Conservation (phyloP, 495 filamentous ascomycete genomes). For the Penicillium psychrofluorescens region DNA sequence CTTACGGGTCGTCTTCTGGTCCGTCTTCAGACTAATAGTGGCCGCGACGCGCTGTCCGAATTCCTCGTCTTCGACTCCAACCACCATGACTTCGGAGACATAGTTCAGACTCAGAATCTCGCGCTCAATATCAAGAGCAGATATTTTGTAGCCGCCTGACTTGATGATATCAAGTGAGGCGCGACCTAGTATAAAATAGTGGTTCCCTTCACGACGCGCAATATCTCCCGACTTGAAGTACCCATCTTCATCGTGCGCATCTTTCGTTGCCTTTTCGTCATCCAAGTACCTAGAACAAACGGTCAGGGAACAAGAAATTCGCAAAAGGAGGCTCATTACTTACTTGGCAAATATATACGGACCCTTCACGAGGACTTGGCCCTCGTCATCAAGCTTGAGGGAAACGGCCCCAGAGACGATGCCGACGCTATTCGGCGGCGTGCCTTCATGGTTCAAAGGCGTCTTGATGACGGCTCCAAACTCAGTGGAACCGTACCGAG, state of each 20-base stretch:
- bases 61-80: slow-evolving; percentile 37
- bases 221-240: slow-evolving; percentile 45
- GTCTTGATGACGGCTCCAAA: slow-evolving; percentile 40
- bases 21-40: slow-evolving; percentile 27
- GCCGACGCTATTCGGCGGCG: slow-evolving; percentile 30
- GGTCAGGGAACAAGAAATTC: background rate
- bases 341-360: slow-evolving; percentile 38
- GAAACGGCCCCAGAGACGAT: slow-evolving; percentile 30
- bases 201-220: slow-evolving; percentile 33
- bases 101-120: slow-evolving; percentile 31
- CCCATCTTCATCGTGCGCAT: slow-evolving; percentile 26
- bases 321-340: background rate
- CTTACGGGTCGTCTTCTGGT: slow-evolving; percentile 9
- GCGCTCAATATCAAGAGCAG: slow-evolving; percentile 37
- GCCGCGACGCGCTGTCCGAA: slow-evolving; percentile 46
- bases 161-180: slow-evolving; percentile 41
- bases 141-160: slow-evolving; percentile 40
- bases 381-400: slow-evolving; percentile 28
- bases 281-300: slow-evolving; percentile 27
- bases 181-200: slow-evolving; percentile 43
- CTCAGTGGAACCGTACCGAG: slow-evolving; percentile 42
- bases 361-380: slow-evolving; percentile 32
- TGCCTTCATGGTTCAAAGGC: slow-evolving; percentile 22
- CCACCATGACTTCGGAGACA: slow-evolving; percentile 36
- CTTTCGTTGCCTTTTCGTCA: slow-evolving; percentile 31